phyloP scores from a whole-genome alignment of 2,329 filamentous ascomycete genomes.

The Chrysoporthe puriensis region DNA sequence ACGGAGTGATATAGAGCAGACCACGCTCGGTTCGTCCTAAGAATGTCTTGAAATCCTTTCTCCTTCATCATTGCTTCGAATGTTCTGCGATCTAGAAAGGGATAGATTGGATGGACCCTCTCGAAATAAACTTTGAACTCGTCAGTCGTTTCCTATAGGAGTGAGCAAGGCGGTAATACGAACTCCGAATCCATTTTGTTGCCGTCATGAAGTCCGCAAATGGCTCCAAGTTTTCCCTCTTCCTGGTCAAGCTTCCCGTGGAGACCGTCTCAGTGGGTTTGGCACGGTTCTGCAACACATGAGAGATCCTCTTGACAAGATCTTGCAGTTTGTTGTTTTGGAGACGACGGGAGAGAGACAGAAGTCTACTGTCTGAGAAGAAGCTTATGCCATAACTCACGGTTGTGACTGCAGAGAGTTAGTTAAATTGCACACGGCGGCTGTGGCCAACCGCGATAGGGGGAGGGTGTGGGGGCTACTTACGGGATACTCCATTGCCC shows the following conservation, averaged over 20 bases:
- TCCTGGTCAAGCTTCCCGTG: constrained; percentile 6
- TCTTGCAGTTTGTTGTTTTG: constrained; percentile 2
- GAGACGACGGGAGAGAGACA: constrained; percentile 34
- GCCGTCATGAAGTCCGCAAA: constrained; percentile 16
- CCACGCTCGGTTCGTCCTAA: constrained; percentile 38
- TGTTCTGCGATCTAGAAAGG: constrained; percentile 42
- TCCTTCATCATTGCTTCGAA: constrained; percentile 41
- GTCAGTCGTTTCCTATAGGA: neutral
- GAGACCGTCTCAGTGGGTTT: constrained; percentile 20
- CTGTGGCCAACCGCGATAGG: neutral
- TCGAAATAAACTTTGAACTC: constrained; percentile 42
- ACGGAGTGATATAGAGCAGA: constrained; percentile 44
- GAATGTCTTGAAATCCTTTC: constrained; percentile 33
- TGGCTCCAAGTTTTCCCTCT: constrained; percentile 6
- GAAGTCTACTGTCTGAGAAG: constrained; percentile 38
- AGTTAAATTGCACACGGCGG: neutral
- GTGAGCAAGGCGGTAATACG: constrained; percentile 6
- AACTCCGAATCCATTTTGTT: constrained; percentile 23
- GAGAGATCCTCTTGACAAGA: constrained; percentile 33
- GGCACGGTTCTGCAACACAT: constrained; percentile 31
- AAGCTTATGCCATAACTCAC: constrained; percentile 36
- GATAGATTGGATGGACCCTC: constrained; percentile 43
- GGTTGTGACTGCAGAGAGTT: constrained; percentile 13
- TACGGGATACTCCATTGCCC: constrained; percentile 38
- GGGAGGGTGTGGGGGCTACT: neutral